A percentile compares a stretch with the other conserved stretches of the same genome.
These are phyloP conservation scores for Vitis amurensis DNA, from an alignment of 164 flowering plant genomes.

Conservation along the genomic window DNA sequence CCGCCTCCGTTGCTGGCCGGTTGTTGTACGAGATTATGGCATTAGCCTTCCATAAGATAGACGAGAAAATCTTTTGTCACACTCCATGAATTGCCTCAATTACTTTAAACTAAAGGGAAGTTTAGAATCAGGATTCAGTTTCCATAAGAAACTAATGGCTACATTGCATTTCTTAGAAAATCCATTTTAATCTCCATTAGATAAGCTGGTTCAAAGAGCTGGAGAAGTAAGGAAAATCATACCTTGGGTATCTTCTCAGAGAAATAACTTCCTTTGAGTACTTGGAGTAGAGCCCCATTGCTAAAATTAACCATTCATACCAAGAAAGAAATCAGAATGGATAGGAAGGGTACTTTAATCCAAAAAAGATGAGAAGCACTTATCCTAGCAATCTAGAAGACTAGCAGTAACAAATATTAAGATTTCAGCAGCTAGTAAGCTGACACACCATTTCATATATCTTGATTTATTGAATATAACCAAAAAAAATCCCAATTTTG, in stretches of 20 bases:
- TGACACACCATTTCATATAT: no score
- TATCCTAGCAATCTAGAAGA: neutral
- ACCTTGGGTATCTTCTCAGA: conserved; percentile 89
- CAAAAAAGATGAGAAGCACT: neutral
- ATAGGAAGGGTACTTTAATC: neutral
- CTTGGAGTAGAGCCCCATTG: conserved; percentile 92
- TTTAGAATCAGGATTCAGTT: conserved; percentile 18
- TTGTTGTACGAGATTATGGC: conserved; percentile 94
- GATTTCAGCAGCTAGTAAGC: neutral
- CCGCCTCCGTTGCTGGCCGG: conserved; percentile 93
- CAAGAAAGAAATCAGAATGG: conserved; percentile 4
- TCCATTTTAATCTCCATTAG: neutral
- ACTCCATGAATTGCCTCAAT: conserved; percentile 24
- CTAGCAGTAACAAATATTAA: neutral
- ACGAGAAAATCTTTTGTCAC: conserved; percentile 32
- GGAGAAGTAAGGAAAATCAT: conserved; percentile 22
- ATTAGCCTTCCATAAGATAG: conserved; percentile 75
- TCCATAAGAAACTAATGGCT: conserved; percentile 7
- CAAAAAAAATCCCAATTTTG: no score
- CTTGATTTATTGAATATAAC: no score
- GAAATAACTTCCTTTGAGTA: conserved; percentile 81
- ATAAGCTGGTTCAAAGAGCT: neutral
- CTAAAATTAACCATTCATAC: conserved; percentile 29
- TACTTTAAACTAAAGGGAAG: conserved; percentile 14
- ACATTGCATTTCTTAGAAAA: neutral